Evolutionary conservation across 495 filamentous ascomycete genomes (phyloP).

Genomic region (Neurospora sp.): DNA sequence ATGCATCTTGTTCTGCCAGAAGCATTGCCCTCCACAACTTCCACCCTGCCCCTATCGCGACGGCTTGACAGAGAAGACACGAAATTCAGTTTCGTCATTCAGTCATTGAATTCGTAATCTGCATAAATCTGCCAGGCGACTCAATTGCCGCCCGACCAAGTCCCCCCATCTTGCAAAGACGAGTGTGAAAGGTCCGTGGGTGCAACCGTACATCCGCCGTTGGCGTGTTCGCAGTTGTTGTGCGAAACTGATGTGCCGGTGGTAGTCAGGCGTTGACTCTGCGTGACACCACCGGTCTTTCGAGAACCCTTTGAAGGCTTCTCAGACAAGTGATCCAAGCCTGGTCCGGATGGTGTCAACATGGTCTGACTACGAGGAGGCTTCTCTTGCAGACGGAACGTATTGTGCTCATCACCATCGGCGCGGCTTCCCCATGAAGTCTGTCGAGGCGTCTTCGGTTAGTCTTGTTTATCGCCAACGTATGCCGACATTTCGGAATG

Average conservation of each 20-base stretch:
- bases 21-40: constrained; percentile 2
- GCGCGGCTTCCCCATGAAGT: constrained; percentile 62
- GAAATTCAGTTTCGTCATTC: constrained; percentile 12
- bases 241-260: neutral
- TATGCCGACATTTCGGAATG: neutral
- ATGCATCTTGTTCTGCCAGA: constrained; percentile 2
- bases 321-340: constrained; percentile 11
- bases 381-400: constrained; percentile 41
- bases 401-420: constrained; percentile 55
- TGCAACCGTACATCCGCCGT: neutral
- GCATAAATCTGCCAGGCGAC: constrained; percentile 1
- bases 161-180: neutral
- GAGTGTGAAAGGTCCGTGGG: neutral
- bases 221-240: neutral
- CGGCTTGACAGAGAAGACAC: constrained; percentile 8
- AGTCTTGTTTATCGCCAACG: constrained; percentile 2
- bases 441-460: constrained; percentile 24
- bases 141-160: neutral
- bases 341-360: constrained; percentile 29
- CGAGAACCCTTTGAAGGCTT: neutral
- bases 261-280: neutral
- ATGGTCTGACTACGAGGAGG: constrained; percentile 38
- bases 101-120: constrained; percentile 15
- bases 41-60: constrained; percentile 4
- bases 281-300: neutral